Percentiles rank a stretch among this genome's conserved stretches.
phyloP scores from a whole-genome alignment of 2,329 filamentous ascomycete genomes.

The Furcasterigmium sp. region DNA sequence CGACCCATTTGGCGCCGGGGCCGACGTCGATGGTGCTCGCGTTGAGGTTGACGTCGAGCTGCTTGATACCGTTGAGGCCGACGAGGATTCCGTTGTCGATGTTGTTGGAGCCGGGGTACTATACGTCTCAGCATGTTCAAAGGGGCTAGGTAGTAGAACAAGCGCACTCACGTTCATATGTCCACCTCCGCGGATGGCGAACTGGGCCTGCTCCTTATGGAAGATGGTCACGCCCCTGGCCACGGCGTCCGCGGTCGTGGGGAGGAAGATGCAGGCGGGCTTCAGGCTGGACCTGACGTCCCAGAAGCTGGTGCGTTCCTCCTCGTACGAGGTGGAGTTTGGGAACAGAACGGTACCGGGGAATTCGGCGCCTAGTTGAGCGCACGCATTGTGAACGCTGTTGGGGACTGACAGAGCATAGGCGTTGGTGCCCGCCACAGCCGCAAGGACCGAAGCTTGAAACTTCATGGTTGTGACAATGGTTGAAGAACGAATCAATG shows the following conservation, averaged over 20 bases:
- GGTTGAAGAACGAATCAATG: too few relatives aligned
- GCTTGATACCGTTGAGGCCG: slow-evolving; percentile 11
- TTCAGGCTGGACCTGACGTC: slow-evolving; percentile 4
- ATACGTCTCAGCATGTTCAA: neutral
- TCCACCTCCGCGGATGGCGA: slow-evolving; percentile 17
- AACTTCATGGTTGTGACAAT: too few relatives aligned
- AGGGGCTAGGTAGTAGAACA: accelerated
- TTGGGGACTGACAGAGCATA: too few relatives aligned
- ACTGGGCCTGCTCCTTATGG: slow-evolving; percentile 12
- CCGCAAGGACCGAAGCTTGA: too few relatives aligned
- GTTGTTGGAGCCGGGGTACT: slow-evolving; percentile 17
- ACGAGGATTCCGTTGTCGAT: slow-evolving; percentile 18
- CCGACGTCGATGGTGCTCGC: slow-evolving; percentile 12
- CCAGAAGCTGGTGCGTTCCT: slow-evolving; percentile 7
- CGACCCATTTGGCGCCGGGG: slow-evolving; percentile 17
- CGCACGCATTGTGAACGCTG: too few relatives aligned
- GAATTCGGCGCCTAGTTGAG: too few relatives aligned
- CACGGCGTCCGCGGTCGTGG: neutral
- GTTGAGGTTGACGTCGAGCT: slow-evolving; percentile 8
- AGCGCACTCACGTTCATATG: slow-evolving; percentile 15
- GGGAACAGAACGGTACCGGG: too few relatives aligned
- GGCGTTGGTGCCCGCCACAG: too few relatives aligned
- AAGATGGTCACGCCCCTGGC: slow-evolving; percentile 5
- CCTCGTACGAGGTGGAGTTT: too few relatives aligned
- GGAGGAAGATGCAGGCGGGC: slow-evolving; percentile 5